Conservation (phyloP, 202 grass and related monocot genomes). For the Bolboschoenoplectus hybrid region DNA sequence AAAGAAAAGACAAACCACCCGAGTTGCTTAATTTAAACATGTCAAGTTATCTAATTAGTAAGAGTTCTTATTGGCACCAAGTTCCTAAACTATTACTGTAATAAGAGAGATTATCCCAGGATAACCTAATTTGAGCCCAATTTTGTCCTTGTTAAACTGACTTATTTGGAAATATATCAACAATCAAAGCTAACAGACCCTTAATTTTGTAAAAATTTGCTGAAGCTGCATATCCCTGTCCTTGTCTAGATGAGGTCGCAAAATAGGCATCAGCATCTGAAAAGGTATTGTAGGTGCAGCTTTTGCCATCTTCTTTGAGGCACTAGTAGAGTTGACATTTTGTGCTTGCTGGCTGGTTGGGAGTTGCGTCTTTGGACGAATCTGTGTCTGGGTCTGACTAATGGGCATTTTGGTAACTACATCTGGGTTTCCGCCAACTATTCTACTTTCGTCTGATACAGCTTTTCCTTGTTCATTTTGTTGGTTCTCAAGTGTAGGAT, state of each 20-base stretch:
- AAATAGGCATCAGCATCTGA: conserved; percentile 90
- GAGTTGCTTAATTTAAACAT: neutral
- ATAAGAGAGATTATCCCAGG: neutral
- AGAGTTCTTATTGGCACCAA: neutral
- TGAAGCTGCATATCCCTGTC: conserved; percentile 85
- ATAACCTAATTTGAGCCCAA: neutral
- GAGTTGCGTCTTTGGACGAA: conserved; percentile 51
- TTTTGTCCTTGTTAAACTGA: conserved; percentile 7
- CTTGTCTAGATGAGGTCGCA: conserved; percentile 84
- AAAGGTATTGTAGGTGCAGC: conserved; percentile 74
- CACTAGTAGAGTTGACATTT: conserved; percentile 42
- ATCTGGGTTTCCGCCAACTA: neutral
- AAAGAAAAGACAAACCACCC: neutral
- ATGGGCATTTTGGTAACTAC: neutral
- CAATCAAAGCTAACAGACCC: conserved; percentile 48
- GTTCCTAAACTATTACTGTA: neutral
- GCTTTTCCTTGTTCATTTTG: conserved; percentile 61
- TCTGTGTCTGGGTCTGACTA: conserved; percentile 17
- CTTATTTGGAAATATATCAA: neutral
- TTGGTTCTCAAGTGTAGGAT: conserved; percentile 49
- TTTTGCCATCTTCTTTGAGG: conserved; percentile 55
- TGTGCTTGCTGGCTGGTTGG: conserved; percentile 58
- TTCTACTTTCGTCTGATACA: conserved; percentile 34
- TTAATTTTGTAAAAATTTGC: conserved; percentile 79
- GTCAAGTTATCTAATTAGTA: neutral